Base-by-base conservation (phyloP, 305 asterid genomes). In the Euphrasia arctica region DNA sequence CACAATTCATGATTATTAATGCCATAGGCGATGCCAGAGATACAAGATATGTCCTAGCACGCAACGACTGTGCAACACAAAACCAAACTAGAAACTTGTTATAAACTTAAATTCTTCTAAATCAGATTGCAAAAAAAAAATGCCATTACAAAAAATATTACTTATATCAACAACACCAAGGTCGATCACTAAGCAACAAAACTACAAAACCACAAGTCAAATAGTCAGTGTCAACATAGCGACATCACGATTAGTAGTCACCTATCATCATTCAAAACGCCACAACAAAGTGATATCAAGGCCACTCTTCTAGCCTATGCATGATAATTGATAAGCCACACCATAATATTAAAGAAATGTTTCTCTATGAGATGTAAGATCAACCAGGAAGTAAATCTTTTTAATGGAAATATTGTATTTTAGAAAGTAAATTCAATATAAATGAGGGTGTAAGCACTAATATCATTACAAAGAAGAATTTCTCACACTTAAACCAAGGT, bases 401-500 rank as follows among this genome's bases (percentile, higher is more conserved):
- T 66, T 48, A 56, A 58, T 41, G n/a, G 47, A 32, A 59, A 36
- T 49, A 10, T 4, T 31, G 45, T 64, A 62, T 58, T 54, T 49
- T 29, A 52, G 62, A 56, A 39, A 27, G 61, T 55, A 61, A 2
- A 32, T 63, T 51, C 31, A 70, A 67, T 48, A 61, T 52, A 65
- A 62, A 61, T 43, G 36, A 43, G 34, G 9, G 56, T 18, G 62
- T 10, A 39, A 68, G 43, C 60, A 34, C 31, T 11, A 18, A 45
- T 42, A 66, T 57, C 54, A 70, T 65, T 65, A 27, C 42, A 77
- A 66, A 32, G 25, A 11, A 36, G 42, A 48, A 11, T 27, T 47
- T 22, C 66, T 10, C 10, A 67, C 22, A 45, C 45, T 10, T 32
- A 39, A 59, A 51, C 42, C 54, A 7, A 55, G 64, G 63, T 58